These are phyloP conservation scores for Ophiosphaerella narmari DNA, from an alignment of 2,329 filamentous ascomycete species.

Conservation along the genomic window DNA sequence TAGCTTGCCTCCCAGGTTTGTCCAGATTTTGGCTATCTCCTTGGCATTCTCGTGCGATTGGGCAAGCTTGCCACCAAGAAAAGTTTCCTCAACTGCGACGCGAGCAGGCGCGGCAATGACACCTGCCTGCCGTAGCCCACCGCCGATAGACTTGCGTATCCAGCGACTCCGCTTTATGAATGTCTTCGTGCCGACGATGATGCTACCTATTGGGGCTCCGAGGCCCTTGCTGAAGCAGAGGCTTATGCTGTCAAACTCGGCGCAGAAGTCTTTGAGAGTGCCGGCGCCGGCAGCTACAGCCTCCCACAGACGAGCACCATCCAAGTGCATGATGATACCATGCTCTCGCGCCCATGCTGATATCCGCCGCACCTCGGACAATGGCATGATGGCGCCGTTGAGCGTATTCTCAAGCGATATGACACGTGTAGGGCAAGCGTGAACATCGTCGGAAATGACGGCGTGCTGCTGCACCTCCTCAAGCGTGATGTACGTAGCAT, in stretches of 20 bases:
- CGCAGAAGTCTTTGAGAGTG: slow-evolving; percentile 68
- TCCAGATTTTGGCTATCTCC: slow-evolving; percentile 69
- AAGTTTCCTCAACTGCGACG: slow-evolving; percentile 79
- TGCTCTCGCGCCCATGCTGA: slow-evolving; percentile 67
- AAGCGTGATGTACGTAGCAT: slow-evolving; percentile 74
- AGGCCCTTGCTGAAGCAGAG: slow-evolving; percentile 84
- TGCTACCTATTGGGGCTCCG: slow-evolving; percentile 78
- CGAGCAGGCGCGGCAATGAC: slow-evolving; percentile 76
- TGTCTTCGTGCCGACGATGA: slow-evolving; percentile 64
- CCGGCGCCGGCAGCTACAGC: slow-evolving; percentile 73
- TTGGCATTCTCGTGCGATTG: slow-evolving; percentile 67
- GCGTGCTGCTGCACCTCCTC: slow-evolving; percentile 73
- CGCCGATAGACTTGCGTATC: slow-evolving; percentile 80
- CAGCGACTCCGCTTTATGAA: slow-evolving; percentile 72
- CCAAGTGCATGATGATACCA: slow-evolving; percentile 72
- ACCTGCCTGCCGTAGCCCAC: slow-evolving; percentile 76
- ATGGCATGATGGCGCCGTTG: slow-evolving; percentile 76
- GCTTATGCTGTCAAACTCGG: slow-evolving; percentile 73
- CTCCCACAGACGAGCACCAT: slow-evolving; percentile 83
- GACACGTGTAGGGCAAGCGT: slow-evolving; percentile 77
- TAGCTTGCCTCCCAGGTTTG: slow-evolving; percentile 68
- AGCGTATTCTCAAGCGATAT: slow-evolving; percentile 88
- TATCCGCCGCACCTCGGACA: slow-evolving; percentile 72
- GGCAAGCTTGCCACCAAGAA: slow-evolving; percentile 67
- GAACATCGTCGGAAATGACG: slow-evolving; percentile 70